Base-by-base conservation (phyloP, 2,329 filamentous ascomycete genomes). In the Pseudogymnoascus sp. region DNA sequence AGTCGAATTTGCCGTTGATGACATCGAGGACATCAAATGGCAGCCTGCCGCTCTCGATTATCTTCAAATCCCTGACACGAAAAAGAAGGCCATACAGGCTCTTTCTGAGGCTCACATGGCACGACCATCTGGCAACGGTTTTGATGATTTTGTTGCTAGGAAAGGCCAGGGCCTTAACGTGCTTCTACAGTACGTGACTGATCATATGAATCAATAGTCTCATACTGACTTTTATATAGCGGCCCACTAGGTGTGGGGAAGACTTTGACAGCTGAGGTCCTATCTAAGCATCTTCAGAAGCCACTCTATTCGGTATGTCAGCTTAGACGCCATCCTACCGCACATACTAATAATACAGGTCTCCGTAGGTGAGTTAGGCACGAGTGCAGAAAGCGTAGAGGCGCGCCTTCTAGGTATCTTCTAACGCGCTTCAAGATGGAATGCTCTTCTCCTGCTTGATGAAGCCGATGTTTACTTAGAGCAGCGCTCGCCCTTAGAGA, bases 1-100 rank as follows among this genome's bases (percentile, higher is more conserved):
- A 69, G 66, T 61, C 21, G 65, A 70, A 65, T 68, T 66, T 68
- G 64, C 64, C 19, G 66, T 68, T 35, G 61, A 50, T 50, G 63
- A 68, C 62, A 65, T 70, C 50, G 38, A 64, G 19, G 65, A 68
- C 23, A 69, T 70, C 77, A 26, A 66, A 62, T 67, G 60, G 67
- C 67, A 61, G 40, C 62, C 59, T 62, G 59, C 63, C n/a, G 64
- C 66, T 66, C 68, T 66, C 47, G 63, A 67, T 62, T 65, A 50
- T 62, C 60, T 73, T 40, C 50, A 66, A n/a, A 71, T 73, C 61
- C 64, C 64, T 38, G 15, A 62, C 19, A 65, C 68, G 65, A 59
- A 69, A 64, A 69, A 68, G 63, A 66, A 69, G 23, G 53, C 19
- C 70, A 13, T 65, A 53, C 28, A 44, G n/a, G 62, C 23, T 28